Evolutionary conservation across 1,139 yeast species (phyloP).

Genomic region (Yamadazyma atmosphaerica): DNA sequence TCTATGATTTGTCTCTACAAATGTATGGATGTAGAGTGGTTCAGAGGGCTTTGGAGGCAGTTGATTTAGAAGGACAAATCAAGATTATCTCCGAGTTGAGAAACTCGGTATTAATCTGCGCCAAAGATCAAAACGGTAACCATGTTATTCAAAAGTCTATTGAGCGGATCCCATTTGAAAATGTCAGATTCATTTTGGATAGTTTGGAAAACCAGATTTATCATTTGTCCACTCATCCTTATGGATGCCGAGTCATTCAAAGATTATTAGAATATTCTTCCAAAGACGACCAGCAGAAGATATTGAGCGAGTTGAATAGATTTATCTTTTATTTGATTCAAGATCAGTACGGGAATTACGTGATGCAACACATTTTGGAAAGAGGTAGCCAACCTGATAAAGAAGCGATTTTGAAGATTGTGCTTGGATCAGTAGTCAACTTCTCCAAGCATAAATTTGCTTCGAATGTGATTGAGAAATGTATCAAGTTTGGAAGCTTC

Average conservation of each 20-base stretch:
- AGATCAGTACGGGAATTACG: slow-evolving; percentile 97
- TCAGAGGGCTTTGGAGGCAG: slow-evolving; percentile 85
- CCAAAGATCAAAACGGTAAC: slow-evolving; percentile 96
- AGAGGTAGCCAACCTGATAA: slow-evolving; percentile 58
- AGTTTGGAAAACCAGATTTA: slow-evolving; percentile 79
- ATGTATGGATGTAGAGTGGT: slow-evolving; percentile 99
- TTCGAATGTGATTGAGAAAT: slow-evolving; percentile 94
- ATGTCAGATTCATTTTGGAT: slow-evolving; percentile 69
- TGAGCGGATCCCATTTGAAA: slow-evolving; percentile 76
- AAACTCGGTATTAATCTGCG: slow-evolving; percentile 71
- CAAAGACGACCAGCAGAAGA: slow-evolving; percentile 59
- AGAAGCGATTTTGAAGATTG: slow-evolving; percentile 42
- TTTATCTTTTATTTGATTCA: slow-evolving; percentile 79
- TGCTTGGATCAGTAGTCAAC: slow-evolving; percentile 63
- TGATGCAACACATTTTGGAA: slow-evolving; percentile 91
- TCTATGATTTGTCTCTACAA: slow-evolving; percentile 76
- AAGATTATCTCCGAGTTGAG: slow-evolving; percentile 69
- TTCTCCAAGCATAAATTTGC: slow-evolving; percentile 96
- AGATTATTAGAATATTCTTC: slow-evolving; percentile 79
- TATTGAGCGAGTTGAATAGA: slow-evolving; percentile 69
- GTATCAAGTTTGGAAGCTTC: slow-evolving; percentile 71
- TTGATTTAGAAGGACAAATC: slow-evolving; percentile 68
- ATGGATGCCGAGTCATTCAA: slow-evolving; percentile 97
- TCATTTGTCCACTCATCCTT: slow-evolving; percentile 91
- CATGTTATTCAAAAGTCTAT: slow-evolving; percentile 96